A percentile compares a stretch with the other conserved stretches of the same genome.
phyloP scores from a whole-genome alignment of 1,284 basidiomycete genomes.

The Ustilago loliicola region DNA sequence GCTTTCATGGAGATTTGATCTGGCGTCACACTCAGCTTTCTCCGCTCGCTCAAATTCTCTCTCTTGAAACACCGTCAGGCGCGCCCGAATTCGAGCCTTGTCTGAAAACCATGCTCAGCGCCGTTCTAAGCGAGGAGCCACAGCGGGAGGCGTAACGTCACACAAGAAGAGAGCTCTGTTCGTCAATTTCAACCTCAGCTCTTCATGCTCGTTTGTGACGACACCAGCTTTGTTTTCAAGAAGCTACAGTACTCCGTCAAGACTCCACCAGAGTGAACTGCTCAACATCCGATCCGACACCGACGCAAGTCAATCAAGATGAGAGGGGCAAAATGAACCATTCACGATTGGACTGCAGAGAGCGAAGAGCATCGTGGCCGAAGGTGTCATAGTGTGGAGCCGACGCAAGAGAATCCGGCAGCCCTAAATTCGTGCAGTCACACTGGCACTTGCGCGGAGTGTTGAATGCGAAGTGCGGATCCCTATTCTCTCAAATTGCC shows the following conservation, averaged over 20 bases:
- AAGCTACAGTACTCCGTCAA: no score
- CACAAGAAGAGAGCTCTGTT: not conserved
- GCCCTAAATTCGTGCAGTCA: not conserved
- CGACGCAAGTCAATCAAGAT: no score
- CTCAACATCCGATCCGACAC: no score
- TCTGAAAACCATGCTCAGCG: no score
- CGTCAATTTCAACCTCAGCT: not conserved
- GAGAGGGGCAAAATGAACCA: no score
- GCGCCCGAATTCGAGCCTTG: not conserved
- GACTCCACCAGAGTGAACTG: no score
- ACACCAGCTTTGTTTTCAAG: no score
- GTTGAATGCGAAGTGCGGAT: conserved; percentile 2
- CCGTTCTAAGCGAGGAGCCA: not conserved
- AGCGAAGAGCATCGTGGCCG: no score
- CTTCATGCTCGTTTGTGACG: not conserved
- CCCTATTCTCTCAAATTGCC: conserved; percentile 5
- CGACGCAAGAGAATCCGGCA: conserved; percentile 1
- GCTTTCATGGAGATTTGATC: not conserved
- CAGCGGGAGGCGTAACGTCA: not conserved
- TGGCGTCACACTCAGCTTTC: not conserved
- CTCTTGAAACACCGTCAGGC: conserved; percentile 6
- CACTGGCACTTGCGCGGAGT: not conserved
- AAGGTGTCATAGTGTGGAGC: no score
- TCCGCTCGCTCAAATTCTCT: not conserved
- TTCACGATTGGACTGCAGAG: no score